Evolutionary conservation across 2,329 filamentous ascomycete species (phyloP).

Genomic region (Neoscytalidium dimidiatum): DNA sequence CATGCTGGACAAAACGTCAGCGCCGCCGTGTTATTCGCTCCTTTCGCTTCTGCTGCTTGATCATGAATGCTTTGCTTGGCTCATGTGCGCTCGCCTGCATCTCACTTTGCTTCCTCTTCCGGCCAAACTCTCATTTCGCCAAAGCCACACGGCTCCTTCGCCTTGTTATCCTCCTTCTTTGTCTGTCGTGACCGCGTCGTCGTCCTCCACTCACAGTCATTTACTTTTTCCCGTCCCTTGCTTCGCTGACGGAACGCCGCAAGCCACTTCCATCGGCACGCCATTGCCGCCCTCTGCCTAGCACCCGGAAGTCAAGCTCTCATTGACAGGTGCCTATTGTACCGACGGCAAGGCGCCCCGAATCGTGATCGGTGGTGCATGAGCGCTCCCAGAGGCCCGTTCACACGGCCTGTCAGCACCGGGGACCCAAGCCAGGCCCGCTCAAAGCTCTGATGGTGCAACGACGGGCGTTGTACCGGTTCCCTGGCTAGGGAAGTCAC

Average conservation of each 20-base stretch:
- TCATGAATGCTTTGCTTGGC: not conserved
- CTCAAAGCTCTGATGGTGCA: not conserved
- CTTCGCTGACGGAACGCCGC: not conserved
- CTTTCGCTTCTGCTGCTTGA: not conserved
- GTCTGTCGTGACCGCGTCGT: not conserved
- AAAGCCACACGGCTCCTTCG: constrained; percentile 10
- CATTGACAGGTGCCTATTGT: not conserved
- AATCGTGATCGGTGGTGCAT: not conserved
- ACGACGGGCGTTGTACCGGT: not conserved
- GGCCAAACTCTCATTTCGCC: constrained; percentile 1
- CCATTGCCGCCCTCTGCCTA: not conserved
- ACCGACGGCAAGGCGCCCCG: not conserved
- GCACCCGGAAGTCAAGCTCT: not conserved
- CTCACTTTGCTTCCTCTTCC: constrained; percentile 4
- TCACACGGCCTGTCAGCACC: not conserved
- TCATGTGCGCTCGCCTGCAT: constrained; percentile 4
- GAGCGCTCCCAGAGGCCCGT: not conserved
- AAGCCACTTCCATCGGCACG: not conserved
- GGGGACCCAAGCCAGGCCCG: not conserved
- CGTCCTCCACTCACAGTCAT: not conserved
- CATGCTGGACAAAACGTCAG: not conserved
- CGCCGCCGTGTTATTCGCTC: not conserved
- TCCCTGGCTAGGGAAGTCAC: not conserved
- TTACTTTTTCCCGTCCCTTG: constrained; percentile 4
- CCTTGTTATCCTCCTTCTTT: not conserved